Percentiles rank a stretch among this genome's conserved stretches.
These are phyloP conservation scores for Elymus sibiricus DNA, from an alignment of 176 grass and related monocot species.

Conservation along the genomic window DNA sequence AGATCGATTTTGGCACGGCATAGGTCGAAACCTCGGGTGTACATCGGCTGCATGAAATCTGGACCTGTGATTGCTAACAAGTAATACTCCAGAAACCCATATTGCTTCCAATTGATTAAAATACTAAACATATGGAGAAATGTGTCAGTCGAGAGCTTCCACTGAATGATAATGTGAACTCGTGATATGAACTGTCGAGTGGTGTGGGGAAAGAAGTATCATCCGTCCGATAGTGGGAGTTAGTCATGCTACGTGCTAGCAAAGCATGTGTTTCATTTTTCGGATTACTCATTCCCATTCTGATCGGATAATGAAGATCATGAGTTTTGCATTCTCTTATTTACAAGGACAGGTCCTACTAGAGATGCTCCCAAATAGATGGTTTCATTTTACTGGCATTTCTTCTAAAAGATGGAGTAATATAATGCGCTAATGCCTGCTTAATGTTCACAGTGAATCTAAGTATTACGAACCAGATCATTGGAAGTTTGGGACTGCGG, in stretches of 20 bases:
- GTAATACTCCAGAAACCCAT: conserved; percentile 24
- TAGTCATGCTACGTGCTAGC: conserved; percentile 5
- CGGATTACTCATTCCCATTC: not conserved
- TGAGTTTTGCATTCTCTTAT: not conserved
- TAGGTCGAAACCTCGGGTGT: conserved; percentile 53
- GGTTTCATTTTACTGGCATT: not conserved
- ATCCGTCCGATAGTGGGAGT: not conserved
- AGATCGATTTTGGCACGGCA: conserved; percentile 54
- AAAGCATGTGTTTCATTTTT: conserved; percentile 3
- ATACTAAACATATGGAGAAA: not conserved
- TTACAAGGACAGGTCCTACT: not conserved
- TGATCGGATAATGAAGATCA: not conserved
- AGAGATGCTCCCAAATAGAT: not conserved
- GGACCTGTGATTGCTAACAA: conserved; percentile 64
- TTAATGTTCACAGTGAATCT: conserved; percentile 45
- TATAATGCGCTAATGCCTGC: not conserved
- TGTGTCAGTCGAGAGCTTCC: not conserved
- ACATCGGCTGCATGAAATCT: conserved; percentile 86
- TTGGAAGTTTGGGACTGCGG: conserved; percentile 75
- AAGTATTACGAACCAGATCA: conserved; percentile 76
- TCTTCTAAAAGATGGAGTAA: conserved; percentile 4
- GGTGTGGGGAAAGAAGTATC: not conserved
- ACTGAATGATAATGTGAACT: not conserved
- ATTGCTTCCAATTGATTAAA: not conserved
- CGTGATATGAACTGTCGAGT: not conserved